Percentiles rank a stretch among this genome's conserved stretches.
Evolutionary conservation across 257 asterid genomes (phyloP).

Genomic region (Solanum okadae): DNA sequence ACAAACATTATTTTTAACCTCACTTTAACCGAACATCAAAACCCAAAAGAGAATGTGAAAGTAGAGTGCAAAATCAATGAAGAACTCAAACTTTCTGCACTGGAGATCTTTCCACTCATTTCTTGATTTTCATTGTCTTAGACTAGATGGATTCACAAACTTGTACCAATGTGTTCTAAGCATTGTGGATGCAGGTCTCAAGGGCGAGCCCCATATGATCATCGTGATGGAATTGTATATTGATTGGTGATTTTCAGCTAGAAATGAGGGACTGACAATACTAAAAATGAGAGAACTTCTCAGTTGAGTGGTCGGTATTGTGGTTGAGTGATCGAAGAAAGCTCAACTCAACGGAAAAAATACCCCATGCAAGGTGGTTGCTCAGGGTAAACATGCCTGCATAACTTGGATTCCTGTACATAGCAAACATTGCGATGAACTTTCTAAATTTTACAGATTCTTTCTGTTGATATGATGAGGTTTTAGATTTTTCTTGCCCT

Average conservation of each 20-base stretch:
- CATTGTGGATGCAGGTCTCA: conserved; percentile 46
- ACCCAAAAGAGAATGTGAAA: not conserved
- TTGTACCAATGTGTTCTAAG: not conserved
- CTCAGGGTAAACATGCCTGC: not conserved
- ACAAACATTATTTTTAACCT: not conserved
- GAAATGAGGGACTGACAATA: not conserved
- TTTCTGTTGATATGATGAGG: not conserved
- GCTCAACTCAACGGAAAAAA: not conserved
- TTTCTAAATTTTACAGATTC: not conserved
- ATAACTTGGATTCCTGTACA: not conserved
- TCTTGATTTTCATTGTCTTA: not conserved
- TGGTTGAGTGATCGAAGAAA: not conserved
- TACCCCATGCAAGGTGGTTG: not conserved
- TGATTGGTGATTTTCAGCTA: not conserved
- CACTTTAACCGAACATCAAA: not conserved
- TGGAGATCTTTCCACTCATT: not conserved
- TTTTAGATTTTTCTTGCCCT: not conserved
- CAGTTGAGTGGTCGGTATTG: not conserved
- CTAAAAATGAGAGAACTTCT: not conserved
- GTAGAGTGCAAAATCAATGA: not conserved
- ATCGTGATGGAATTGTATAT: not conserved
- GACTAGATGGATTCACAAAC: not conserved
- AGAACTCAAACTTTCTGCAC: not conserved
- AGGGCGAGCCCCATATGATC: conserved; percentile 76
- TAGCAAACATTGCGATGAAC: not conserved